Evolutionary conservation across 1,284 basidiomycete species (phyloP).

Genomic region (Rugosomyces carneus): DNA sequence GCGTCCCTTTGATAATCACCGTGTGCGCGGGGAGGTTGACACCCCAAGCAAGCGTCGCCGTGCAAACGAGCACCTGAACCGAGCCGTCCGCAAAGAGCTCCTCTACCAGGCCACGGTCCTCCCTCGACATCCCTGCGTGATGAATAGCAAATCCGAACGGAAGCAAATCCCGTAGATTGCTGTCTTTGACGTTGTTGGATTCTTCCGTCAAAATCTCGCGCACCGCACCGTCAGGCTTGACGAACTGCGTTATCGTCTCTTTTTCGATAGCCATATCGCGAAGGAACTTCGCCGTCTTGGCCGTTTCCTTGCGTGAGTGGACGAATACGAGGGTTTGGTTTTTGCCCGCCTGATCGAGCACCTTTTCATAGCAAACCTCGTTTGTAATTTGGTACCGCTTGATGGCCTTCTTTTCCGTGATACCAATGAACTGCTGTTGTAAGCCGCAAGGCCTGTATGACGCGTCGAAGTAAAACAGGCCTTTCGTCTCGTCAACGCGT

Average conservation of each 20-base stretch:
- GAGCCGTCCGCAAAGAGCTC: slow-evolving; percentile 93
- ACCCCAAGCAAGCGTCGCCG: slow-evolving; percentile 98
- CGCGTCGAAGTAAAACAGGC: slow-evolving; percentile 96
- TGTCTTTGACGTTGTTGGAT: slow-evolving; percentile 78
- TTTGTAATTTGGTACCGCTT: slow-evolving; percentile 98
- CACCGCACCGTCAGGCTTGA: slow-evolving; percentile 85
- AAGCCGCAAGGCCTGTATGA: slow-evolving; percentile 92
- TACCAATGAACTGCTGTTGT: slow-evolving; percentile 95
- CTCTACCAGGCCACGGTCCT: slow-evolving; percentile 90
- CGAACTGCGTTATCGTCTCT: slow-evolving; percentile 93
- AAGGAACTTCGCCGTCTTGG: slow-evolving; percentile 94
- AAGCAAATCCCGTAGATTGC: slow-evolving; percentile 83
- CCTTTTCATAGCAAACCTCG: slow-evolving; percentile 99
- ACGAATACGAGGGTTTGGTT: slow-evolving; percentile 95
- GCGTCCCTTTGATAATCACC: slow-evolving; percentile 99
- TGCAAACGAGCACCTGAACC: slow-evolving; percentile 94
- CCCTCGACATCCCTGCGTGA: slow-evolving; percentile 97
- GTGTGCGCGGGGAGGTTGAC: slow-evolving; percentile 98
- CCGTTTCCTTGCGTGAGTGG: slow-evolving; percentile 97
- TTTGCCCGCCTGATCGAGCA: slow-evolving; percentile 88
- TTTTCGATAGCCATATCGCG: slow-evolving; percentile 95
- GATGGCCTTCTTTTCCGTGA: slow-evolving; percentile 99
- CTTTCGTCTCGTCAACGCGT: slow-evolving; percentile 88
- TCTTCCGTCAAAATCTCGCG: slow-evolving; percentile 87
- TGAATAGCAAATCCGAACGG: slow-evolving; percentile 98